Evolutionary conservation across 2,329 filamentous ascomycete genomes (phyloP), one percentile per base, ranked within the genome.

Genomic region (Lanzia echinophila): DNA sequence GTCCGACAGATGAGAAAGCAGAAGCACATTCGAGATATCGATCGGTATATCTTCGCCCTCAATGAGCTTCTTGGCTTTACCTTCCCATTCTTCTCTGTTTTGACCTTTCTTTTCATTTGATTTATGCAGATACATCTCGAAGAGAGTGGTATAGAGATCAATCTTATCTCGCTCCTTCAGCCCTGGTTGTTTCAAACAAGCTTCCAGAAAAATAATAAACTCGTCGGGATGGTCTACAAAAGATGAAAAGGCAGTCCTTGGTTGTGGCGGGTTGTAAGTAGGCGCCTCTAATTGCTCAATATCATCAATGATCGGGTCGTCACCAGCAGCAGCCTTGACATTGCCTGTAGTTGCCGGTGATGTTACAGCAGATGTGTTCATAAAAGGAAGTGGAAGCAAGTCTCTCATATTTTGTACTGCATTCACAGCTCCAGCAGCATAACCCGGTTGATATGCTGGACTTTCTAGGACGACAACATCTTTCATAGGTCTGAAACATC

Each of bases 71-170:
- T 94, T 96, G 0, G 94, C 94, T 68, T 95, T 96, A 42, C 78
- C 78, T 67, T 96, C 90, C 92, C 94, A 99, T 59, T 86, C 81
- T 62, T 87, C 81, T 59, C 86, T 84, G 58, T 90, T 71, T 70
- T 76, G 75, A 10, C 84, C 84, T 64, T 84, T 88, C 65, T 86
- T 86, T 55, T 85, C 82, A 56, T 84, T 87, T 20, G 92, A 88
- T 63, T 90, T 94, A 69, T 95, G 88, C 8, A 99, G 75, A 67
- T 97, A 99, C 87, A 99, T 97, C 70, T 99, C 95, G 66, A 99
- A 97, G 13, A 99, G 71, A 0, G 95, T 96, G 0, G 92, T 97
- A 66, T 94, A 94, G 15, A 99, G 77, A 68, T 99, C 95, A 1
- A 86, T 81, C 59, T 84, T 87, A 67, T 96, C 88, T 8, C 83